Conservation (phyloP, 768 basidiomycete genomes). For the Pleurotus ostreatus region DNA sequence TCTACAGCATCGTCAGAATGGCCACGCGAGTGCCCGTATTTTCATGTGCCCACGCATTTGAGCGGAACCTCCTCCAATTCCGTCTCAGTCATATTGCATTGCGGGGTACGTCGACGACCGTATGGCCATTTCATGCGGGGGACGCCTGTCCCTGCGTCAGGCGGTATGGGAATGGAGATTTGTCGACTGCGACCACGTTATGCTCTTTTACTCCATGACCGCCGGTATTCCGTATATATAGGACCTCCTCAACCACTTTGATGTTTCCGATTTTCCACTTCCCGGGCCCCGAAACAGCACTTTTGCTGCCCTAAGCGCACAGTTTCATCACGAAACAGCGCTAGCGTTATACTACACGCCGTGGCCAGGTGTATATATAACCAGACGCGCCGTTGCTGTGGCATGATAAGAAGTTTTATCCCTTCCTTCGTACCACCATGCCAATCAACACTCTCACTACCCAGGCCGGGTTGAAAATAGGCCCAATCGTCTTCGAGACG, state of each 20-base stretch:
- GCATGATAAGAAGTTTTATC: not conserved
- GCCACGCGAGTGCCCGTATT: too few relatives aligned
- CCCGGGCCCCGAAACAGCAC: not conserved
- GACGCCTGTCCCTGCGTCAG: conserved; percentile 3
- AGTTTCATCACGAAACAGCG: not conserved
- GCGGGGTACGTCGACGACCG: not conserved
- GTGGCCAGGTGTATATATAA: not conserved
- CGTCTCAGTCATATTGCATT: not conserved
- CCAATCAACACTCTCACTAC: conserved; percentile 54
- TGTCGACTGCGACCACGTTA: conserved; percentile 1
- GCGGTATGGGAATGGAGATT: not conserved
- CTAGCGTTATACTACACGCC: not conserved
- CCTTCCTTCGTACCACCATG: conserved; percentile 15
- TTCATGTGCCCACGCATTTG: not conserved
- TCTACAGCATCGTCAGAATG: too few relatives aligned
- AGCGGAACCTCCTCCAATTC: not conserved
- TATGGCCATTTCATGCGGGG: conserved; percentile 6
- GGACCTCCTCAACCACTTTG: not conserved
- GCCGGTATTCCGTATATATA: too few relatives aligned
- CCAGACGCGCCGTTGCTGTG: not conserved
- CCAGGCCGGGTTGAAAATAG: conserved; percentile 60
- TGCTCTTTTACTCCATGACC: not conserved
- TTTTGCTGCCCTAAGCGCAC: not conserved
- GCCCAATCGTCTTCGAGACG: conserved; percentile 69
- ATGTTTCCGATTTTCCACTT: not conserved